These are phyloP conservation scores for Diaporthe velutina DNA, from an alignment of 2,329 filamentous ascomycete genomes.

Conservation along the genomic window DNA sequence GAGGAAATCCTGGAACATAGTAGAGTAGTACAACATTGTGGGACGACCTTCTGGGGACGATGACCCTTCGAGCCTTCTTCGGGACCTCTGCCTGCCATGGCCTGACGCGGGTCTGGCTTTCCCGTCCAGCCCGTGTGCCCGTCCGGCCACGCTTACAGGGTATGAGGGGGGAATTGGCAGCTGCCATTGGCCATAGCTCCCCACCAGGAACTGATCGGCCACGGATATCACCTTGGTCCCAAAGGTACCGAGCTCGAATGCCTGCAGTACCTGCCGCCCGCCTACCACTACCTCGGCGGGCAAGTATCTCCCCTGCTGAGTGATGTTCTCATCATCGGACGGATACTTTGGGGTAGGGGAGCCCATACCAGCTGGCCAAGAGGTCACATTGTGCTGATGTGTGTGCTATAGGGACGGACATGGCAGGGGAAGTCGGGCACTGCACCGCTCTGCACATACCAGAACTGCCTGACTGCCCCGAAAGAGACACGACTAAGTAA, in stretches of 20 bases:
- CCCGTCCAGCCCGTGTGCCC: slow-evolving; percentile 15
- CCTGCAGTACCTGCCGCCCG: not conserved
- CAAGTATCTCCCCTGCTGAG: not conserved
- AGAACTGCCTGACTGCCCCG: too few species aligned
- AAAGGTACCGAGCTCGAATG: not conserved
- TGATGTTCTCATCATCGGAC: not conserved
- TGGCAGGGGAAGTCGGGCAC: not conserved
- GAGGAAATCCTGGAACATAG: not conserved
- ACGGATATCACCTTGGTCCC: not conserved
- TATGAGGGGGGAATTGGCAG: not conserved
- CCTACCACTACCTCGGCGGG: not conserved
- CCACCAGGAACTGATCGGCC: slow-evolving; percentile 1
- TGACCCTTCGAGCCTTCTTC: not conserved
- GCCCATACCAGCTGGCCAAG: not conserved
- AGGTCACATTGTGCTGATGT: not conserved
- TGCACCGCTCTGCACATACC: not conserved
- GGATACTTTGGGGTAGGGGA: not conserved
- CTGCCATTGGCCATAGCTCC: slow-evolving; percentile 32
- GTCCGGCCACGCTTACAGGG: not conserved
- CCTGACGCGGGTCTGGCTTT: slow-evolving; percentile 30
- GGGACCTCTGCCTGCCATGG: not conserved
- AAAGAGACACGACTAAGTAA: slow-evolving; percentile 12
- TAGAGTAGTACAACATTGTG: not conserved
- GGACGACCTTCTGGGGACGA: not conserved
- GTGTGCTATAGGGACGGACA: not conserved